A percentile compares a stretch with the other conserved stretches of the same genome.
Evolutionary conservation across 129 eudicot genomes (phyloP).

Genomic region (Tagetes patula): DNA sequence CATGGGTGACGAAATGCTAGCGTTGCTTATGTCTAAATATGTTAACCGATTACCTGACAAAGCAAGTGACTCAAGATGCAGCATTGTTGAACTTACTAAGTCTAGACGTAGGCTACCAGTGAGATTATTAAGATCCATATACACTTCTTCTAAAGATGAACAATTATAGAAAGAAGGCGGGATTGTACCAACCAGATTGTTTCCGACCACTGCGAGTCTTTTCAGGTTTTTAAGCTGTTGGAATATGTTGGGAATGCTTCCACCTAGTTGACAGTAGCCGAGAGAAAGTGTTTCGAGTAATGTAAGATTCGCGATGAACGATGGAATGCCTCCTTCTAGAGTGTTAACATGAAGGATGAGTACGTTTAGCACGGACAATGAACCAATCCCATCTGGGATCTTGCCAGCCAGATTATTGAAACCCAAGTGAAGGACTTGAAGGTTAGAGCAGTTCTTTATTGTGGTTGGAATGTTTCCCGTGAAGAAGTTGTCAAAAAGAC

Average conservation of each 20-base stretch:
- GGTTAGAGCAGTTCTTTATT: background rate
- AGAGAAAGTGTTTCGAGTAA: background rate
- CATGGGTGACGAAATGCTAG: too few relatives aligned
- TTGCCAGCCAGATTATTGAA: background rate
- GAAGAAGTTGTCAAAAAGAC: background rate
- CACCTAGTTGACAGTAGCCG: background rate
- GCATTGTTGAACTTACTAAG: background rate
- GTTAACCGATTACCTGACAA: background rate
- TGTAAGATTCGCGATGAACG: background rate
- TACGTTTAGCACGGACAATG: background rate
- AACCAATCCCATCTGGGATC: slow-evolving; percentile 11
- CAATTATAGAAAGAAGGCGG: slow-evolving; percentile 22
- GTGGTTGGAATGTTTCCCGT: background rate
- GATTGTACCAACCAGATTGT: slow-evolving; percentile 22
- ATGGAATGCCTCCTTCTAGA: background rate
- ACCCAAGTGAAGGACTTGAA: background rate
- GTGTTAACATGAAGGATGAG: background rate
- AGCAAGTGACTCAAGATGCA: background rate
- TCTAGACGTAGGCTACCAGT: background rate
- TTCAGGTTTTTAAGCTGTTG: background rate
- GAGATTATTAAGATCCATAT: slow-evolving; percentile 10
- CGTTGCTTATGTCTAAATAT: too few relatives aligned
- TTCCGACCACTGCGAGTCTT: background rate
- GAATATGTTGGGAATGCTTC: slow-evolving; percentile 16
- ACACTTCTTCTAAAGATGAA: slow-evolving; percentile 4